Percentiles rank a stretch among this genome's conserved stretches.
phyloP scores from a whole-genome alignment of 2,329 filamentous ascomycete species.

The Huntiella moniliformis region DNA sequence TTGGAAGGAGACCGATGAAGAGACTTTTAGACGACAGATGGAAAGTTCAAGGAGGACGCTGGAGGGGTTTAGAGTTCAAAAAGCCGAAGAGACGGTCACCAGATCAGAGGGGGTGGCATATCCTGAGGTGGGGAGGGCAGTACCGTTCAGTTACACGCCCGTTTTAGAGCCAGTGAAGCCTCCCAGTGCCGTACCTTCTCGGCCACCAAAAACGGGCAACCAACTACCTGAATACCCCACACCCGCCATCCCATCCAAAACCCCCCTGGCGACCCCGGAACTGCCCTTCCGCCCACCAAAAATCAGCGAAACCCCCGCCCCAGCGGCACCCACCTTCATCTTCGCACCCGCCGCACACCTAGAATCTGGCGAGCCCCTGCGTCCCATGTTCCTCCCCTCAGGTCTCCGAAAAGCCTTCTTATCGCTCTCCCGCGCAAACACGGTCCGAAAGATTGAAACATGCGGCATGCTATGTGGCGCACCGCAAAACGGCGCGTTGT shows the following conservation, averaged over 20 bases:
- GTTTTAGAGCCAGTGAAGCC: background rate
- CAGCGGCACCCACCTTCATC: slow-evolving; percentile 31
- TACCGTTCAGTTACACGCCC: slow-evolving; percentile 19
- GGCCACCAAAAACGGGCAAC: background rate
- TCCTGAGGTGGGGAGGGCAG: slow-evolving; percentile 27
- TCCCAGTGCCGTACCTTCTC: background rate
- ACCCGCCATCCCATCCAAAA: too few relatives aligned
- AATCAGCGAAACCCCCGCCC: background rate
- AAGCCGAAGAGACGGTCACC: slow-evolving; percentile 7
- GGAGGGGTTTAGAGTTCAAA: slow-evolving; percentile 16
- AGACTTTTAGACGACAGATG: slow-evolving; percentile 32
- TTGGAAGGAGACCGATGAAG: slow-evolving; percentile 18
- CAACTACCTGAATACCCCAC: background rate
- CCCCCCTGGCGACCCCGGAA: background rate
- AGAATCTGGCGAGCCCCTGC: slow-evolving; percentile 71
- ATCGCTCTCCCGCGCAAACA: slow-evolving; percentile 56
- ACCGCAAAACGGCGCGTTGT: slow-evolving; percentile 79
- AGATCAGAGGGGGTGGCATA: slow-evolving; percentile 21
- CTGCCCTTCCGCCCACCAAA: slow-evolving; percentile 7
- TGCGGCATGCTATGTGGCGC: slow-evolving; percentile 89
- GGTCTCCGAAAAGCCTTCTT: slow-evolving; percentile 60
- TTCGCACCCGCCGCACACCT: slow-evolving; percentile 75
- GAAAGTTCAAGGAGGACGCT: slow-evolving; percentile 30
- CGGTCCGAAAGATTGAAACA: slow-evolving; percentile 66
- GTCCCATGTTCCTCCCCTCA: slow-evolving; percentile 71